These are phyloP conservation scores for Pelagophyceae sp. DNA, from an alignment of 352 stramenopile genomes.

Conservation along the genomic window DNA sequence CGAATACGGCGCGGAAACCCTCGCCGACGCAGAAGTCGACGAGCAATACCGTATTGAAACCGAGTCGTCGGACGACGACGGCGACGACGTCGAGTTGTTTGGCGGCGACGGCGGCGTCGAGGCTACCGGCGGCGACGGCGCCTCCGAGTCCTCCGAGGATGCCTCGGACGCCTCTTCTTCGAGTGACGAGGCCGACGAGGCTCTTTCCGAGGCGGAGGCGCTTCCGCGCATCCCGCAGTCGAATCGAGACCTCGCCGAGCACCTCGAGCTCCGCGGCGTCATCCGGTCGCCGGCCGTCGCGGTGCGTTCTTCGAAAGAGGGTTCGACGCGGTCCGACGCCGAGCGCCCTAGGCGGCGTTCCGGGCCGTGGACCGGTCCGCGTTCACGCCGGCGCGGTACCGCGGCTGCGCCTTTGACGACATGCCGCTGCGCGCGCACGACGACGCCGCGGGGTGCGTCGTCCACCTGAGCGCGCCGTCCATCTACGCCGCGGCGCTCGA, in stretches of 20 bases:
- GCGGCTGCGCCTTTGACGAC: conserved; percentile 15
- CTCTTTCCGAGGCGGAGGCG: background rate
- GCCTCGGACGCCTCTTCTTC: too few relatives aligned
- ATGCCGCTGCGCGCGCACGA: background rate
- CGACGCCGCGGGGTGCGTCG: background rate
- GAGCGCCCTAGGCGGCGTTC: background rate
- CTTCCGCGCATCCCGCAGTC: background rate
- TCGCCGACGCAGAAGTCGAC: too few relatives aligned
- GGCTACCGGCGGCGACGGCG: background rate
- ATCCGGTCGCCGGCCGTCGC: background rate
- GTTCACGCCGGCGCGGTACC: background rate
- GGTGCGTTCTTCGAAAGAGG: too few relatives aligned
- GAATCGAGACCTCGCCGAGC: background rate
- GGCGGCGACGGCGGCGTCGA: background rate
- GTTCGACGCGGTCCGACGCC: background rate
- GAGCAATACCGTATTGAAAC: too few relatives aligned
- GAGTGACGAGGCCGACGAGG: background rate
- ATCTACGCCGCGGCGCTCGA: conserved; percentile 16
- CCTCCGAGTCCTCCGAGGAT: too few relatives aligned
- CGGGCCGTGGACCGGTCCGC: background rate
- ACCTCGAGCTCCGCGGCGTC: background rate
- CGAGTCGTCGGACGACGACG: background rate
- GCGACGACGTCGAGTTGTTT: background rate
- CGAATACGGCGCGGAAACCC: too few relatives aligned
- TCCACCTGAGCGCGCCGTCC: conserved; percentile 1